Conservation (phyloP, 371 early-diverging fungal genomes). For the Mucor irregularis region DNA sequence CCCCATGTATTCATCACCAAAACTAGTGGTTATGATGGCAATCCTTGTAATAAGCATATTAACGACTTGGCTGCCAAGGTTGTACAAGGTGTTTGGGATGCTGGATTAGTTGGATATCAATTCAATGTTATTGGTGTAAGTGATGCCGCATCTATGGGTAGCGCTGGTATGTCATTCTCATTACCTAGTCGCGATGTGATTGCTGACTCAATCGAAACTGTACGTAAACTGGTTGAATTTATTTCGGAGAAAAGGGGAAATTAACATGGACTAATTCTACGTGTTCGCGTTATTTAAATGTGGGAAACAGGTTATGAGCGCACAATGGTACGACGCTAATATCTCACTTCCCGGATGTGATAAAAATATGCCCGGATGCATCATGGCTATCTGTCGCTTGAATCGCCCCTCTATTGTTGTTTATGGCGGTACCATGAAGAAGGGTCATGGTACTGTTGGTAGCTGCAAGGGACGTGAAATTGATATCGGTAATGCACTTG, state of each 20-base stretch:
- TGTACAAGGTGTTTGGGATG: constrained; percentile 85
- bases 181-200: constrained; percentile 94
- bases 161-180: constrained; percentile 92
- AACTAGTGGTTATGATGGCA: constrained; percentile 46
- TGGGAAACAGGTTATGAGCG: constrained; percentile 21
- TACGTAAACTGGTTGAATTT: too few species aligned
- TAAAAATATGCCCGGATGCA: constrained; percentile 98
- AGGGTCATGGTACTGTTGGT: constrained; percentile 66
- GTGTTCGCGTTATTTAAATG: neutral
- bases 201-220: constrained; percentile 96
- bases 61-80: constrained; percentile 82
- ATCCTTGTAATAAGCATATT: constrained; percentile 98
- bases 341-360: constrained; percentile 72
- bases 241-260: neutral
- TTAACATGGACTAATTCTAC: too few species aligned
- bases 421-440: constrained; percentile 87
- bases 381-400: constrained; percentile 94
- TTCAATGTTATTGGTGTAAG: constrained; percentile 96
- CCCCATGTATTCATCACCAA: too few species aligned
- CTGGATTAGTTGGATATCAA: constrained; percentile 87
- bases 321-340: constrained; percentile 42
- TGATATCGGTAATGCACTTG: constrained; percentile 94
- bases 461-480: constrained; percentile 55
- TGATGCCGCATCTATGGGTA: constrained; percentile 96
- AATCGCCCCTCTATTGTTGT: constrained; percentile 96